Percentiles rank a stretch among this genome's conserved stretches.
Conservation (phyloP, 805 yeast species). For the Candida chauliodis region DNA sequence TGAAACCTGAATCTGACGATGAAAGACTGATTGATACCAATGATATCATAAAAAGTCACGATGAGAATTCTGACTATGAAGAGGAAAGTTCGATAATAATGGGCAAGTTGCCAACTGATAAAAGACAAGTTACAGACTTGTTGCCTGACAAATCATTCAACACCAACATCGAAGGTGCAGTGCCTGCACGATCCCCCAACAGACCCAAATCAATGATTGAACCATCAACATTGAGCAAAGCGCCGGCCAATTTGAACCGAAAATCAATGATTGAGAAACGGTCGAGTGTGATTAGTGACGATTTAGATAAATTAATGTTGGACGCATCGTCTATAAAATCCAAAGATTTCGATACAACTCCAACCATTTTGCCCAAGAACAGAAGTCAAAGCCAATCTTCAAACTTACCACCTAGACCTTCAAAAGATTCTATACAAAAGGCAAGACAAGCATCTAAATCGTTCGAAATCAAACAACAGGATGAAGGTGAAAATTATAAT, state of each 20-base stretch:
- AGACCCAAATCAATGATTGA: slow-evolving; percentile 23
- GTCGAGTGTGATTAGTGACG: slow-evolving; percentile 25
- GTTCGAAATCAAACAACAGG: not conserved
- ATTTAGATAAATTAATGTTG: slow-evolving; percentile 35
- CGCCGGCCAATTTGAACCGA: too few species aligned
- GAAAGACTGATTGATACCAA: slow-evolving; percentile 5
- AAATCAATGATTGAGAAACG: not conserved
- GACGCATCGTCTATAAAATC: slow-evolving; percentile 10
- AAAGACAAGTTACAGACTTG: slow-evolving; percentile 1
- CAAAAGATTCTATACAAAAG: slow-evolving; percentile 6
- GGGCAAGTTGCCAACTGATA: slow-evolving; percentile 13
- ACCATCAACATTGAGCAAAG: slow-evolving; percentile 7
- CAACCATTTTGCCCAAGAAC: not conserved
- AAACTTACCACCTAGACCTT: slow-evolving; percentile 10
- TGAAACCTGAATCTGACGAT: slow-evolving; percentile 2
- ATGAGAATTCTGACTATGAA: slow-evolving; percentile 7
- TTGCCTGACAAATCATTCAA: slow-evolving; percentile 28
- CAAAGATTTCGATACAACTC: not conserved
- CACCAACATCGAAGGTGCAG: slow-evolving; percentile 32
- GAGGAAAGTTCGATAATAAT: slow-evolving; percentile 11
- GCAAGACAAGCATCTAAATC: slow-evolving; percentile 10
- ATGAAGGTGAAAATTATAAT: slow-evolving; percentile 13
- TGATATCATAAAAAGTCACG: slow-evolving; percentile 6
- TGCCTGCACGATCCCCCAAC: slow-evolving; percentile 38
- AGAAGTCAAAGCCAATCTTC: not conserved